phyloP scores from a whole-genome alignment of 192 early-diverging fungal species.

The Linnemannia zychae region DNA sequence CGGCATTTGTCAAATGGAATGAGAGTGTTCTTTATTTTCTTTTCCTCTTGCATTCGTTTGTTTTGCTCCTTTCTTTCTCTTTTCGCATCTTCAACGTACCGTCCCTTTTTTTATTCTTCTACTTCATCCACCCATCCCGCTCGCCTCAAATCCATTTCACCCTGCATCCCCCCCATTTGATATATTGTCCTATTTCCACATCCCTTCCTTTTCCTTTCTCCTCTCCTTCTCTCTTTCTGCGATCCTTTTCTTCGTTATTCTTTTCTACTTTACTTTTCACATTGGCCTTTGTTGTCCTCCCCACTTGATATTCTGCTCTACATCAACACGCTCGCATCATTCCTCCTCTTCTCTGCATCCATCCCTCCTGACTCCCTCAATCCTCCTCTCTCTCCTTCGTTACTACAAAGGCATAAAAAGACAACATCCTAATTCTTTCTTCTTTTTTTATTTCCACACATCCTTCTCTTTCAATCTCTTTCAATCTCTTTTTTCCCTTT shows the following conservation, averaged over 20 bases:
- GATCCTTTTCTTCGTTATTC: too few species aligned
- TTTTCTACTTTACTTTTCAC: not conserved
- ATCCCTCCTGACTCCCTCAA: not conserved
- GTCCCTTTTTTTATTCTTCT: not conserved
- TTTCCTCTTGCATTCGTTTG: not conserved
- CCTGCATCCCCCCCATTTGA: not conserved
- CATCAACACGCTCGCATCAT: not conserved
- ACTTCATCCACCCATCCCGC: not conserved
- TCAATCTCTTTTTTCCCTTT: not conserved
- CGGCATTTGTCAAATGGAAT: not conserved
- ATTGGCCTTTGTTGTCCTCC: not conserved
- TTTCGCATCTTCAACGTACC: not conserved
- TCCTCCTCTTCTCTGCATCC: not conserved
- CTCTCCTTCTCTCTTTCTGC: not conserved
- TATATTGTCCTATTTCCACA: not conserved
- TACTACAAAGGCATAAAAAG: not conserved
- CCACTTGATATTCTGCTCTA: slow-evolving; percentile 6
- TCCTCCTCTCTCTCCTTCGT: not conserved
- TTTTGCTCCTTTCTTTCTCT: not conserved
- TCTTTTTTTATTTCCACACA: not conserved
- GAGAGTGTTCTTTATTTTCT: not conserved
- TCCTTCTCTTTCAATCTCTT: not conserved
- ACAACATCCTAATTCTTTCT: not conserved
- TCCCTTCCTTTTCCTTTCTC: not conserved
- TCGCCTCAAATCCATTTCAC: not conserved